phyloP scores from a whole-genome alignment of 768 basidiomycete species.

The Leucosporidium yakuticum region DNA sequence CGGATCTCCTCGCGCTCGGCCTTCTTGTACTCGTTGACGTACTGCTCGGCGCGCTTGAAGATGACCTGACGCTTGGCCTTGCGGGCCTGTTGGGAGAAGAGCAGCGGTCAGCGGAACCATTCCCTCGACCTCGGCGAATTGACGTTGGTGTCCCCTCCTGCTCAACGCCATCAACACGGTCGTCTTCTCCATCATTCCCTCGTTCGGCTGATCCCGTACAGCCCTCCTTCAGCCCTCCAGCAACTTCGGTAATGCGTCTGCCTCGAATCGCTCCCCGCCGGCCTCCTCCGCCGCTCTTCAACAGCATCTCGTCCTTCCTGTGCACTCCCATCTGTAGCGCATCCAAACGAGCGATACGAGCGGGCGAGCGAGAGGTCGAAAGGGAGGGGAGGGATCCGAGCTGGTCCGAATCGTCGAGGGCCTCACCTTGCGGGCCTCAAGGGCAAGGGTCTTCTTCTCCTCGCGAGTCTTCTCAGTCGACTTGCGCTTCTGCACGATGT shows the following conservation, averaged over 20 bases:
- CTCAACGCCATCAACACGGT: neutral
- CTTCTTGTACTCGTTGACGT: constrained; percentile 90
- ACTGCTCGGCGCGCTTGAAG: constrained; percentile 98
- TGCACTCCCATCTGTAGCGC: neutral
- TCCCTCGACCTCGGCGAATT: neutral
- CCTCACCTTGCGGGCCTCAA: constrained; percentile 49
- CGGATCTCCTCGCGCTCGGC: constrained; percentile 96
- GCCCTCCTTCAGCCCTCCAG: neutral
- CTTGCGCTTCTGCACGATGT: constrained; percentile 44
- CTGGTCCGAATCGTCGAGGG: neutral
- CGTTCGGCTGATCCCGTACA: neutral
- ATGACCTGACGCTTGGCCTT: constrained; percentile 91
- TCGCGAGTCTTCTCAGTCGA: constrained; percentile 48
- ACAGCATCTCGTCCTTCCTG: constrained; percentile 4
- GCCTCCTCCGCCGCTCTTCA: neutral
- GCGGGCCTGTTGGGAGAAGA: constrained; percentile 54
- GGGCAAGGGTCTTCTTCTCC: constrained; percentile 48
- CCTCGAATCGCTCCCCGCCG: constrained; percentile 23
- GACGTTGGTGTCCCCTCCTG: neutral
- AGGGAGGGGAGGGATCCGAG: constrained; percentile 12
- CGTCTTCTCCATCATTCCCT: neutral
- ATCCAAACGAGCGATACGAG: neutral
- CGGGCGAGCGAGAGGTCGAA: neutral
- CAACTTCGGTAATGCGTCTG: constrained; percentile 39
- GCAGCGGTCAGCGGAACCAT: neutral